Conservation (phyloP, 2,329 filamentous ascomycete species). For the Sporothrix globosa region DNA sequence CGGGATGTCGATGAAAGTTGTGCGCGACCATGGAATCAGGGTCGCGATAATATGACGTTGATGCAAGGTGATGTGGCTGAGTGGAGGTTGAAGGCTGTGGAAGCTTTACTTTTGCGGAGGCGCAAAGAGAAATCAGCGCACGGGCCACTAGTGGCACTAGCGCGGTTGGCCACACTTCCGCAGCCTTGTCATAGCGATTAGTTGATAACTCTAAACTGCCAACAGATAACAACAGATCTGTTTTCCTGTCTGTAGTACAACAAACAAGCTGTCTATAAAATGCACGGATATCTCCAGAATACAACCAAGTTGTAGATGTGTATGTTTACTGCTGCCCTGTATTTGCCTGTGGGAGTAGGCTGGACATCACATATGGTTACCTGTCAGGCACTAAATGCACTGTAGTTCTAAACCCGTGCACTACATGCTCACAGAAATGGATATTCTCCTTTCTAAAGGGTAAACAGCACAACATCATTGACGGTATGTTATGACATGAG, state of each 20-base stretch:
- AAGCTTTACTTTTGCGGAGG: neutral
- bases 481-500: neutral
- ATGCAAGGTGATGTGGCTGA: neutral
- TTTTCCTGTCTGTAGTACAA: too few species aligned
- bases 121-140: neutral
- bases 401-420: neutral
- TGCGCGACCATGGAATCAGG: neutral
- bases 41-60: neutral
- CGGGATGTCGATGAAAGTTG: neutral
- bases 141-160: conserved; percentile 18
- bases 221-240: neutral
- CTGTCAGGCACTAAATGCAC: neutral
- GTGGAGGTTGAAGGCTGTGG: neutral
- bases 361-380: too few species aligned
- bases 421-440: neutral
- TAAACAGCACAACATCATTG: neutral
- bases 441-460: neutral
- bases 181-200: neutral
- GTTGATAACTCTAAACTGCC: too few species aligned
- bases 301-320: too few species aligned
- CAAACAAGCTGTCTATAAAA: too few species aligned
- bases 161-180: neutral
- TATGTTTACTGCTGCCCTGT: too few species aligned
- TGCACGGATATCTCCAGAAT: too few species aligned
- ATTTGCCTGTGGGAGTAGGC: too few species aligned